Base-by-base conservation (phyloP, 1,139 yeast genomes). In the Suhomyces ambrosiae region DNA sequence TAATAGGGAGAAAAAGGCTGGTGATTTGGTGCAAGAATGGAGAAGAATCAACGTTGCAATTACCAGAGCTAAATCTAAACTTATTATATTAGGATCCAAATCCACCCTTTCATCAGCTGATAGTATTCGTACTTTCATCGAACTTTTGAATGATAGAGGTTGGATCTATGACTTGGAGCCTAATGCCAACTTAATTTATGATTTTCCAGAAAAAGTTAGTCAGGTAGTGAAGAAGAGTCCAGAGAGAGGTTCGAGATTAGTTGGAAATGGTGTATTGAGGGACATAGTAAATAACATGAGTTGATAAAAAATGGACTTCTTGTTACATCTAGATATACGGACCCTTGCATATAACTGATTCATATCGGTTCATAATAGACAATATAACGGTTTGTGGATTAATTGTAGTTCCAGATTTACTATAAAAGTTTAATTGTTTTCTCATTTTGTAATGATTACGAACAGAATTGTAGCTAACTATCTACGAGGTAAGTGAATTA, bases 21-120 rank as follows among this genome's bases (percentile, higher is more conserved):
- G 98, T 1, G 87, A 86, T 27, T 67, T 92, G 36, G 64, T 92
- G 27, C 79, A 76, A 44, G 98, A 92, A 52, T 85, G 97, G 92
- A 71, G 97, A 47, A 74, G 98, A 45, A 76, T 94, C 35, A 92
- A 92, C 60, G 98, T 94, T 26, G 95, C 97, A 0, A 81, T 94
- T 52, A 92, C 98, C 0, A 71, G 99, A 45, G 94, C 98, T 0
- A 83, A 80, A 56, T 74, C 85, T 11, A 94, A 94, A 60, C 73
- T 94, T 33, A 75, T 94, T 17, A 76, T 92, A 12, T 63, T 92
- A 29, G 98, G 98, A 0, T 86, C 96, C 2, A 71, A 71, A 38
- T 64, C 68, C 7, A 86, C 96, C 0, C 63, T 92, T 42, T 65
- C 71, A 10, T 61, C 71, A 12, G 75, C 79, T 12, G 71, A 69